Conservation (phyloP, 805 yeast genomes). For the Grigorovia humatica region DNA sequence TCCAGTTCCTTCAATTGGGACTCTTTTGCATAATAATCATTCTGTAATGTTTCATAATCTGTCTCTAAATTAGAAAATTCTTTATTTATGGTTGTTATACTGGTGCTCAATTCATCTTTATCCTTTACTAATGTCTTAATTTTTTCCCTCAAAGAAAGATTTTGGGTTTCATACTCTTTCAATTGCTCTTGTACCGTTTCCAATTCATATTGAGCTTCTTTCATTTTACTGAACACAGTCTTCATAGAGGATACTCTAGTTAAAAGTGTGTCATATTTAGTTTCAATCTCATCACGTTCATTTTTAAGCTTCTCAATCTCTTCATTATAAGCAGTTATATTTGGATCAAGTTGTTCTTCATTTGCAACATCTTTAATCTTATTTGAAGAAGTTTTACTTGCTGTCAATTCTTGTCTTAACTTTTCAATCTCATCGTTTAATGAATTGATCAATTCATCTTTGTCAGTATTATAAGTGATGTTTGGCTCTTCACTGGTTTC, state of each 20-base stretch:
- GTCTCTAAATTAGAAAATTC: slow-evolving; percentile 39
- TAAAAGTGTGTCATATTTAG: slow-evolving; percentile 51
- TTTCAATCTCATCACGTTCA: slow-evolving; percentile 49
- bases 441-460: background rate
- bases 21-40: slow-evolving; percentile 42
- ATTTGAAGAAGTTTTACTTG: background rate
- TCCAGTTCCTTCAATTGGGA: slow-evolving; percentile 33
- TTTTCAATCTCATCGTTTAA: slow-evolving; percentile 1
- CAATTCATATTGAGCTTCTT: slow-evolving; percentile 54
- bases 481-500: background rate
- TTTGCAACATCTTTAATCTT: background rate
- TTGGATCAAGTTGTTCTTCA: background rate
- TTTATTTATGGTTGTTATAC: slow-evolving; percentile 30
- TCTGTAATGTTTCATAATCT: slow-evolving; percentile 41
- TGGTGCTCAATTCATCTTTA: slow-evolving; percentile 25
- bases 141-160: slow-evolving; percentile 28
- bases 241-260: slow-evolving; percentile 65
- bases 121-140: slow-evolving; percentile 28
- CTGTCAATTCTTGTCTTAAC: background rate
- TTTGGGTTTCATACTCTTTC: slow-evolving; percentile 36
- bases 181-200: slow-evolving; percentile 44
- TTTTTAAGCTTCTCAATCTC: slow-evolving; percentile 31
- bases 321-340: slow-evolving; percentile 2
- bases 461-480: background rate
- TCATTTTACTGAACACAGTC: slow-evolving; percentile 60